Percentiles rank a stretch among this genome's conserved stretches.
Evolutionary conservation across 2,329 filamentous ascomycete genomes (phyloP).

Genomic region (Pezicula neosporulosa): DNA sequence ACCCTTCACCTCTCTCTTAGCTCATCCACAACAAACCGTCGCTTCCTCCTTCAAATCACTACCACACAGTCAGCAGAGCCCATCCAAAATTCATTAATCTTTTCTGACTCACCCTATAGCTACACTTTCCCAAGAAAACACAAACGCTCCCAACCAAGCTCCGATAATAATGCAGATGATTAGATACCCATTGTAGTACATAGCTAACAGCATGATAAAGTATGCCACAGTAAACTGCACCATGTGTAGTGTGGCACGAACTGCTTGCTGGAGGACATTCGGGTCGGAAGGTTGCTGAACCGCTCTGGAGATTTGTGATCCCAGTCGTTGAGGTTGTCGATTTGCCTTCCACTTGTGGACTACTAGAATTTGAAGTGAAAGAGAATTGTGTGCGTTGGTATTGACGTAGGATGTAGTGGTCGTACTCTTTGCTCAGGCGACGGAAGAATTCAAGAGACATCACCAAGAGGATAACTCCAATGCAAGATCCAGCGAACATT

Average conservation of each 20-base stretch:
- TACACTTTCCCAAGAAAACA: conserved; percentile 68
- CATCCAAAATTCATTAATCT: background rate
- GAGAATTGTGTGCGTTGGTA: conserved; percentile 35
- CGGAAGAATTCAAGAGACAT: conserved; percentile 70
- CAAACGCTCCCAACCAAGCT: conserved; percentile 66
- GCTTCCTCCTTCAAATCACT: conserved; percentile 16
- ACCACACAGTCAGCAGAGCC: background rate
- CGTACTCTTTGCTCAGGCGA: conserved; percentile 68
- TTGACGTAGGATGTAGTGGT: conserved; percentile 58
- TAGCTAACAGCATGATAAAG: conserved; percentile 69
- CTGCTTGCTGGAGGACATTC: conserved; percentile 59
- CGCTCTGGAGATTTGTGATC: background rate
- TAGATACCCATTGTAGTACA: conserved; percentile 69
- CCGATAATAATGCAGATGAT: conserved; percentile 81
- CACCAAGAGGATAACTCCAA: conserved; percentile 73
- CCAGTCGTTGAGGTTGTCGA: background rate
- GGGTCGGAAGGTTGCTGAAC: conserved; percentile 47
- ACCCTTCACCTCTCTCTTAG: background rate
- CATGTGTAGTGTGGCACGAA: conserved; percentile 66
- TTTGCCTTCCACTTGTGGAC: background rate
- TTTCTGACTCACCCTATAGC: conserved; percentile 17
- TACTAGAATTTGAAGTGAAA: background rate
- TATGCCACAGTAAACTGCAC: conserved; percentile 73
- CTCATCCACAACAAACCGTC: conserved; percentile 22
- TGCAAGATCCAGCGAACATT: conserved; percentile 78